phyloP scores from a whole-genome alignment of 805 yeast species.

The Yarrowia sp. region DNA sequence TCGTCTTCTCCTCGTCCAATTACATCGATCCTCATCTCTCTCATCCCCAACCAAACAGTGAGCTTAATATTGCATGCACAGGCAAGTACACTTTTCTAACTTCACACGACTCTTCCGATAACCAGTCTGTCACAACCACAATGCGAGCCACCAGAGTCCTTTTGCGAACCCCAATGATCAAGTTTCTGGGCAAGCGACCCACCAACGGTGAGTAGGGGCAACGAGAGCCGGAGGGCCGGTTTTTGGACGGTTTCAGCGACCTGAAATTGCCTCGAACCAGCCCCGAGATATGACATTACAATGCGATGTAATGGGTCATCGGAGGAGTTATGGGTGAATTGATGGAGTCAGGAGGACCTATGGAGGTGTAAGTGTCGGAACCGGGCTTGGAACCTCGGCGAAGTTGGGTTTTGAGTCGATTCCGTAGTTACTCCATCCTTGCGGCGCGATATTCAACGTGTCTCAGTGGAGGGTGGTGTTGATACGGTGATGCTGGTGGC shows the following conservation, averaged over 20 bases:
- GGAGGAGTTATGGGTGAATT: neutral
- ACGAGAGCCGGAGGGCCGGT: neutral
- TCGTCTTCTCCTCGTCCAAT: no score
- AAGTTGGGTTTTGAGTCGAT: no score
- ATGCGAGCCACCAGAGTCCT: constrained; percentile 48
- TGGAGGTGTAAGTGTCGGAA: no score
- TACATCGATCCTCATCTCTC: no score
- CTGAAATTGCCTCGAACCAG: constrained; percentile 6
- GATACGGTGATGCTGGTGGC: no score
- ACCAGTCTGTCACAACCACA: constrained; percentile 24
- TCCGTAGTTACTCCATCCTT: no score
- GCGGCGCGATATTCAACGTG: no score
- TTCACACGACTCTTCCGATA: constrained; percentile 34
- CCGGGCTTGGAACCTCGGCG: no score
- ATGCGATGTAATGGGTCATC: no score
- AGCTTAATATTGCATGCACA: constrained; percentile 24
- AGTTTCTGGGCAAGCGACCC: constrained; percentile 85
- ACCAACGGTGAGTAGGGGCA: constrained; percentile 52
- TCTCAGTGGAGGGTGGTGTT: no score
- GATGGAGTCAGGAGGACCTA: neutral
- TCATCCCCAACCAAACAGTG: constrained; percentile 29
- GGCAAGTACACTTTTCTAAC: constrained; percentile 33
- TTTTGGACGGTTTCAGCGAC: no score
- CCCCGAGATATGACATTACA: constrained; percentile 3
- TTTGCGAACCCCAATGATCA: constrained; percentile 67